Evolutionary conservation across 2,329 filamentous ascomycete species (phyloP).

Genomic region (Bisporella sp.): DNA sequence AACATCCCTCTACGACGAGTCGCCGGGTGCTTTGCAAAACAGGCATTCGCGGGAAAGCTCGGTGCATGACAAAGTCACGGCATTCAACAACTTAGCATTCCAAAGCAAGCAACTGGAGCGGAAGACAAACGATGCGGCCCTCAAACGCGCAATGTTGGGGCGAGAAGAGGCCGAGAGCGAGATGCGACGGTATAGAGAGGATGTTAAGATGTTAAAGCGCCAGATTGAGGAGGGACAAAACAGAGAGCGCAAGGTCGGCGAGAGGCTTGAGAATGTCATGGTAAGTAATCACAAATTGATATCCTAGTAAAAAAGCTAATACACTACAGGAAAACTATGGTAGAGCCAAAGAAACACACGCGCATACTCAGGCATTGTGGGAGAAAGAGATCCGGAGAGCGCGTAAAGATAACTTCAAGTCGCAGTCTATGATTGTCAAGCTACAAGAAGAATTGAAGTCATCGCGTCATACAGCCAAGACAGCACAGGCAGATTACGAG

Average conservation of each 20-base stretch:
- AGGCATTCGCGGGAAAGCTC: constrained; percentile 45
- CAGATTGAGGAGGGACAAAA: constrained; percentile 59
- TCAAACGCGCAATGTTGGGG: constrained; percentile 60
- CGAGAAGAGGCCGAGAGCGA: constrained; percentile 68
- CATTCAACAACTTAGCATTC: constrained; percentile 63
- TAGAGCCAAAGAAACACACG: constrained; percentile 62
- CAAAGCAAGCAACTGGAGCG: constrained; percentile 50
- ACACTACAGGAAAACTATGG: constrained; percentile 57
- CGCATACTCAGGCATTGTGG: constrained; percentile 60
- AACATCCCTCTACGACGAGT: constrained; percentile 16
- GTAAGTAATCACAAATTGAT: constrained; percentile 38
- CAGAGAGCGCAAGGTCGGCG: constrained; percentile 57
- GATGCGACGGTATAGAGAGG: constrained; percentile 55
- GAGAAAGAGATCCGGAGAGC: constrained; percentile 67
- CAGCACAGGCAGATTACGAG: constrained; percentile 51
- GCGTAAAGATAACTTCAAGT: constrained; percentile 68
- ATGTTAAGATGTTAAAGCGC: constrained; percentile 46
- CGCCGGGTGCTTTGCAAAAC: constrained; percentile 8
- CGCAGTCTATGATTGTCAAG: constrained; percentile 62
- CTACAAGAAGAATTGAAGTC: constrained; percentile 68
- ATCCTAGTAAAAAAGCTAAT: constrained; percentile 7
- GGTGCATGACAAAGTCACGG: constrained; percentile 61
- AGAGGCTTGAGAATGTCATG: constrained; percentile 63
- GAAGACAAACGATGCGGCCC: constrained; percentile 57
- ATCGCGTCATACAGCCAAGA: constrained; percentile 42